Evolutionary conservation across 768 basidiomycete species (phyloP).

Genomic region (Leccinum subtestaceum): DNA sequence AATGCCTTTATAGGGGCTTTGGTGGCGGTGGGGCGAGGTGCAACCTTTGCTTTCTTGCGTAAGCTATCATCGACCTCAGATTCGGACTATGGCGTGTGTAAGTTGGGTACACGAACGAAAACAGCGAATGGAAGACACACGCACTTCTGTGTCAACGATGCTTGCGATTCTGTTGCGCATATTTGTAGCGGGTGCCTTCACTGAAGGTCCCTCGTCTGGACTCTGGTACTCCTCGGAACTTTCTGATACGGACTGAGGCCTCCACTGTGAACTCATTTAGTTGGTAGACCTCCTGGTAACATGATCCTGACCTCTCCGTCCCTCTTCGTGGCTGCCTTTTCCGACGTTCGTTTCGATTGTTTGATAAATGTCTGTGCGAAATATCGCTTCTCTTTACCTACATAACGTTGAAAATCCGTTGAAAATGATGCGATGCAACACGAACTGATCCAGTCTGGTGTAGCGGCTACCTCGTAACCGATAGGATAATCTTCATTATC

Average conservation of each 20-base stretch:
- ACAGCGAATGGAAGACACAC: background rate
- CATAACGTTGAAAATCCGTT: background rate
- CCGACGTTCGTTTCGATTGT: constrained; percentile 12
- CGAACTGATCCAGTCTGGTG: constrained; percentile 57
- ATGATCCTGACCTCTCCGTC: constrained; percentile 17
- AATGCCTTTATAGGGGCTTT: background rate
- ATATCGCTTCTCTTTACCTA: constrained; percentile 40
- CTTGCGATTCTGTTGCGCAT: constrained; percentile 5
- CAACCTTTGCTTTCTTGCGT: background rate
- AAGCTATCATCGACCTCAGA: constrained; percentile 9
- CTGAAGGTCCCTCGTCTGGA: constrained; percentile 4
- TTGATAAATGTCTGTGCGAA: constrained; percentile 33
- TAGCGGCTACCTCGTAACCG: constrained; percentile 45
- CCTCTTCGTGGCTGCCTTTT: constrained; percentile 18
- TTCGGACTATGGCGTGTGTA: constrained; percentile 15
- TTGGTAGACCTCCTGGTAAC: background rate
- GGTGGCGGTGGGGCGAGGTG: constrained; percentile 2
- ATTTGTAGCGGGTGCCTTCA: background rate
- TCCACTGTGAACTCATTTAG: constrained; percentile 15
- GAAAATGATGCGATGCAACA: background rate
- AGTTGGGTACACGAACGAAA: background rate
- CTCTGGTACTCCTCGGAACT: constrained; percentile 8
- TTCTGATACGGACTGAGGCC: constrained; percentile 15
- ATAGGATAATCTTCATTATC: constrained; percentile 54
- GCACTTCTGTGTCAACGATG: constrained; percentile 14